Evolutionary conservation across 2,329 filamentous ascomycete genomes (phyloP).

Genomic region (Colletotrichum graminicola): DNA sequence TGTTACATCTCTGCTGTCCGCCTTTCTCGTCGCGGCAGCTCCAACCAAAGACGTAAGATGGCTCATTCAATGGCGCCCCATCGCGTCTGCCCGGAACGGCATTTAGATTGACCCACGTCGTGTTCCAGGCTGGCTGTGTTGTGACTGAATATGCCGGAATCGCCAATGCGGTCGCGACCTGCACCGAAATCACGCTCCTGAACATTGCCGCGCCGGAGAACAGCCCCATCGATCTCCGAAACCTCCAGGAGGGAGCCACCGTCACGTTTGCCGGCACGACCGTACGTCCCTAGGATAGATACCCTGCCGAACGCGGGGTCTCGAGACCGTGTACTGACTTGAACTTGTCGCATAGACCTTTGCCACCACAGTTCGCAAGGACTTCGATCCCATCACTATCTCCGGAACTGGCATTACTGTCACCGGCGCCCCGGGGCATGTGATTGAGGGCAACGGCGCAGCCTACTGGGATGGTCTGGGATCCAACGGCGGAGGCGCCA

Average conservation of each 20-base stretch:
- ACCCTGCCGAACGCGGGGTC: background rate
- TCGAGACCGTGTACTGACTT: background rate
- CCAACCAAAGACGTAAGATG: conserved; percentile 25
- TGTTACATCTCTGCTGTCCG: conserved; percentile 32
- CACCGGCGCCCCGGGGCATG: conserved; percentile 31
- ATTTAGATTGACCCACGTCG: conserved; percentile 12
- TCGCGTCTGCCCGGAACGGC: background rate
- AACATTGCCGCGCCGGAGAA: conserved; percentile 31
- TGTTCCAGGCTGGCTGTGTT: conserved; percentile 21
- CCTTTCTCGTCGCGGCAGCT: conserved; percentile 28
- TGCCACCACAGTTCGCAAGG: conserved; percentile 15
- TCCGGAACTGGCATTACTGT: conserved; percentile 33
- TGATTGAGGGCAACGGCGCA: conserved; percentile 38
- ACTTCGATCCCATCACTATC: conserved; percentile 37
- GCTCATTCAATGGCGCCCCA: background rate
- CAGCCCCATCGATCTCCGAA: conserved; percentile 31
- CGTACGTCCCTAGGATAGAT: background rate
- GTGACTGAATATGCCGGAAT: conserved; percentile 30
- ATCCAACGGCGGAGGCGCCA: conserved; percentile 35
- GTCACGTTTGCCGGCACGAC: conserved; percentile 38
- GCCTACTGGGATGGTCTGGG: conserved; percentile 39
- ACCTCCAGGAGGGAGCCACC: conserved; percentile 24
- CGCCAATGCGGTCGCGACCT: conserved; percentile 30
- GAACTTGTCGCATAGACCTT: conserved; percentile 26
- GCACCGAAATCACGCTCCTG: conserved; percentile 34